These are phyloP conservation scores for Vickermania spadyakhi DNA, from an alignment of 208 protist genomes.

Conservation along the genomic window DNA sequence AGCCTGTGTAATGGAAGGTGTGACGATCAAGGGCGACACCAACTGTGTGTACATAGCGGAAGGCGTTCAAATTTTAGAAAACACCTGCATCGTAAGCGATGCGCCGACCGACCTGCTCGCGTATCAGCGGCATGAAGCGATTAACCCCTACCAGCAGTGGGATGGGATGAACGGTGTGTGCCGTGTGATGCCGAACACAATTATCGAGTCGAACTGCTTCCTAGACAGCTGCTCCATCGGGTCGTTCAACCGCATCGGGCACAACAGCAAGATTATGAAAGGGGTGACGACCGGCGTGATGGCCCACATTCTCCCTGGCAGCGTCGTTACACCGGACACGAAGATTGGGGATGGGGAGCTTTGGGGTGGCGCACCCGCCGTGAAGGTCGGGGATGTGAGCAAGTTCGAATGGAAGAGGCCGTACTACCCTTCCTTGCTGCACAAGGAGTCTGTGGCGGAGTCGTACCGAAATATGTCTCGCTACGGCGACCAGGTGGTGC, in stretches of 20 bases:
- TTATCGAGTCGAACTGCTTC: conserved; percentile 84
- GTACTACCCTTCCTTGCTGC: conserved; percentile 69
- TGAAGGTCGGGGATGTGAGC: conserved; percentile 72
- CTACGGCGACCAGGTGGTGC: conserved; percentile 80
- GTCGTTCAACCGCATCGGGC: conserved; percentile 80
- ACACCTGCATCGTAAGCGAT: conserved; percentile 84
- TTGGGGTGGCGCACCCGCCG: conserved; percentile 79
- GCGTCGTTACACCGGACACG: conserved; percentile 71
- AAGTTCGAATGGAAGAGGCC: conserved; percentile 86
- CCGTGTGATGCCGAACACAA: conserved; percentile 73
- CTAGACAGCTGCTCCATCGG: conserved; percentile 84
- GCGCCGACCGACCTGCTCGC: conserved; percentile 68
- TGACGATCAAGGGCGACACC: conserved; percentile 76
- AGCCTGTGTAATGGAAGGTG: conserved; percentile 79
- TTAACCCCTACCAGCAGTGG: conserved; percentile 88
- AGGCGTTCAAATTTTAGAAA: conserved; percentile 81
- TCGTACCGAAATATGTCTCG: conserved; percentile 82
- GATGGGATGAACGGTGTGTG: conserved; percentile 77
- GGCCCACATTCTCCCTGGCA: conserved; percentile 84
- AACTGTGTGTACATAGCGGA: conserved; percentile 83
- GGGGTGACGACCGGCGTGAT: conserved; percentile 83
- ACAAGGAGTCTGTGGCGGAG: conserved; percentile 61
- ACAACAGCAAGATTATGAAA: conserved; percentile 86
- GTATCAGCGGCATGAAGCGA: conserved; percentile 72
- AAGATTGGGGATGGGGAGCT: conserved; percentile 79